These are phyloP conservation scores for Pascua sp. DNA, from an alignment of 1,284 basidiomycete species.

Conservation along the genomic window DNA sequence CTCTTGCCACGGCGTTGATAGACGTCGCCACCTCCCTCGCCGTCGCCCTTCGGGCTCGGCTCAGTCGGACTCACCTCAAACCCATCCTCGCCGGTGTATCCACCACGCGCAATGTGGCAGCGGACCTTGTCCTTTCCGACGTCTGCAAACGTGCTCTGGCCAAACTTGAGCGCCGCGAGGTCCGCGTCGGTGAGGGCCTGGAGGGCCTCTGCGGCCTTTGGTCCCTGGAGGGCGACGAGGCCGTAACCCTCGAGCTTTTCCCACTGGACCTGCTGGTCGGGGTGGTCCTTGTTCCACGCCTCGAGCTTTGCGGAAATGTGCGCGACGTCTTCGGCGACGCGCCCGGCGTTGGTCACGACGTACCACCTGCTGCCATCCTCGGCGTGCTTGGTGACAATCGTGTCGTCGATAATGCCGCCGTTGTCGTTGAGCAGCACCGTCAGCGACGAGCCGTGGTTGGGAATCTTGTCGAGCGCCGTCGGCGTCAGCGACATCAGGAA, in stretches of 20 bases:
- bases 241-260: conserved; percentile 83
- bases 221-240: conserved; percentile 87
- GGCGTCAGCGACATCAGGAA: conserved; percentile 85
- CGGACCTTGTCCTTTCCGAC: conserved; percentile 62
- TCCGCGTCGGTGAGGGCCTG: conserved; percentile 68
- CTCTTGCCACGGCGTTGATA: no score
- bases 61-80: conserved; percentile 69
- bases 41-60: neutral
- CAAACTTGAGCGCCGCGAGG: conserved; percentile 70
- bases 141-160: conserved; percentile 69
- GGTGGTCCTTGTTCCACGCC: conserved; percentile 67
- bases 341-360: conserved; percentile 93
- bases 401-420: conserved; percentile 96
- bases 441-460: conserved; percentile 70
- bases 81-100: conserved; percentile 98
- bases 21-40: neutral
- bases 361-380: conserved; percentile 74
- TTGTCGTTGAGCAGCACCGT: conserved; percentile 82
- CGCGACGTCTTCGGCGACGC: conserved; percentile 72
- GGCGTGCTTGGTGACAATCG: conserved; percentile 71
- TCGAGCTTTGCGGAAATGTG: conserved; percentile 69
- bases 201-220: conserved; percentile 73
- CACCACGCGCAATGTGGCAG: conserved; percentile 89
- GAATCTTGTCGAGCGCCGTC: conserved; percentile 67
- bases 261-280: conserved; percentile 67